Evolutionary conservation across 2,329 filamentous ascomycete species (phyloP).

Genomic region (Penicillium sclerotiorum): DNA sequence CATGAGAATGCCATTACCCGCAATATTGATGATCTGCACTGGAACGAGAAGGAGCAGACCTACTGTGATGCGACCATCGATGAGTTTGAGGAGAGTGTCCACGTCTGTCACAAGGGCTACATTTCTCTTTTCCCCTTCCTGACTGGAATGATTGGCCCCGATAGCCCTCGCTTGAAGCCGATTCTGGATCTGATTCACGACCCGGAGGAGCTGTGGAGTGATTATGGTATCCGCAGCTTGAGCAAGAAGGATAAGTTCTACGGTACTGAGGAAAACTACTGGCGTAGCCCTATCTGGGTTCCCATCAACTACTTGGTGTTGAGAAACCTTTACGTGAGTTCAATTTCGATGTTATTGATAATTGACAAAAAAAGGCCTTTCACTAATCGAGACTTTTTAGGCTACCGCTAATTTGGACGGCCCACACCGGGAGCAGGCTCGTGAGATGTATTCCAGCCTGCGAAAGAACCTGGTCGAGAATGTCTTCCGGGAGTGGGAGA

Average conservation of each 20-base stretch:
- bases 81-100: constrained; percentile 84
- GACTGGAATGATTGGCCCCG: constrained; percentile 73
- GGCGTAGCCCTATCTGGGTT: constrained; percentile 92
- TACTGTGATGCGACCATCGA: constrained; percentile 97
- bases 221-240: constrained; percentile 84
- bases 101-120: constrained; percentile 97
- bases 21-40: constrained; percentile 93
- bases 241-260: constrained; percentile 83
- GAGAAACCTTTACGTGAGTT: constrained; percentile 74
- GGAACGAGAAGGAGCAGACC: constrained; percentile 76
- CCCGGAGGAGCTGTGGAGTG: constrained; percentile 85
- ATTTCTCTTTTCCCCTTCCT: constrained; percentile 92
- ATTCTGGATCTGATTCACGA: constrained; percentile 78
- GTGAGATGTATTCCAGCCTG: constrained; percentile 73
- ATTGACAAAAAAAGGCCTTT: background rate
- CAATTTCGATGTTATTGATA: constrained; percentile 6
- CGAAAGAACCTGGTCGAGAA: constrained; percentile 86
- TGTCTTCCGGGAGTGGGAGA: constrained; percentile 82
- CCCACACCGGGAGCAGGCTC: constrained; percentile 69
- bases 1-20: constrained; percentile 75
- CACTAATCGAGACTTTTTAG: constrained; percentile 41
- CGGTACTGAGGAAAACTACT: constrained; percentile 93
- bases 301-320: constrained; percentile 93
- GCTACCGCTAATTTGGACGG: constrained; percentile 66
- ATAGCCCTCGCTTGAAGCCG: constrained; percentile 73